Evolutionary conservation across 2,329 filamentous ascomycete genomes (phyloP), one percentile per base, ranked within the genome.

Genomic region (Exserohilum turcica): DNA sequence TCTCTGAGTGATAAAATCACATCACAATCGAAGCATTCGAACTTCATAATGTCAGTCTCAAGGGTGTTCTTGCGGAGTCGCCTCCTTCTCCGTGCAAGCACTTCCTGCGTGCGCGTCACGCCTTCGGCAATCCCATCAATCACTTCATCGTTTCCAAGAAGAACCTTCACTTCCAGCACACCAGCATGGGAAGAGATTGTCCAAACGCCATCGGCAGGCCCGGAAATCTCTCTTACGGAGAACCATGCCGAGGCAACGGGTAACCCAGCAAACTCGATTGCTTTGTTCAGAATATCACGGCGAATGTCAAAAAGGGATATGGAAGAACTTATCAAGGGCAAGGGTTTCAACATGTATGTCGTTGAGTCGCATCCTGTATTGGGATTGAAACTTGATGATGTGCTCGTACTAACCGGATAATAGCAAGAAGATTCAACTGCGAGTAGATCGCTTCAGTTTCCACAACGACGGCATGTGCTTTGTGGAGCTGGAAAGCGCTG

Each of bases 381-480:
- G 4, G 24, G 19, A 15, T 43, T 12, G 10, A 18, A 10, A 8
- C 1, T 28, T 28, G n/a, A n/a, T n/a, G n/a, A n/a, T 16, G 2
- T 21, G n/a, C n/a, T 48, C 33, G 48, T n/a, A 6, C 47, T 52
- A 39, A 44, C 19, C 18, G 12, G 31, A 31, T 3, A 1, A 15
- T 19, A 69, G 66, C 31, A 63, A 59, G 46, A 56, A 37, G n/a
- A 28, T 65, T 1, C 50, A 61, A 29, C 33, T 64, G 16, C 49
- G 29, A n/a, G 4, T 68, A 15, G 58, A 67, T 47, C 63, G 63
- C 27, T 68, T 65, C 51, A 59, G 47, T 7, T 65, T 64, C 37
- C 32, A 49, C 2, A 54, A 53, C 31, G 45, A 56, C 16, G 52
- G 29, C 3, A 45, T 28, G 19, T 61, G 57, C n/a, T 61, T 54